Conservation (phyloP, 2,329 filamentous ascomycete species). For the Trichophyton schoenleinii region DNA sequence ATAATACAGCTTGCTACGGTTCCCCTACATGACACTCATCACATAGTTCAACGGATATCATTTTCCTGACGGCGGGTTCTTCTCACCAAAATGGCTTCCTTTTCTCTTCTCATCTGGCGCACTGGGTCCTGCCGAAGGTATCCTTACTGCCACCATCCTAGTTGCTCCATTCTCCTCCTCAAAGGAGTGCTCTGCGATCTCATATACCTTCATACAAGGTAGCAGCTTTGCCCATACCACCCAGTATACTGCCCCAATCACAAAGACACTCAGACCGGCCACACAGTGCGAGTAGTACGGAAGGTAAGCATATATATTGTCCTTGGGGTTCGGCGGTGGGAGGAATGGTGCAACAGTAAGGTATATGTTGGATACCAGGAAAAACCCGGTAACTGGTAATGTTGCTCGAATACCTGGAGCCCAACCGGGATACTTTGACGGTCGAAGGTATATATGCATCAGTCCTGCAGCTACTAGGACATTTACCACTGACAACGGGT, state of each 20-base stretch:
- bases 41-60: not conserved
- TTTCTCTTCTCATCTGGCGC: not conserved
- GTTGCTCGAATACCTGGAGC: conserved; percentile 38
- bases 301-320: conserved; percentile 41
- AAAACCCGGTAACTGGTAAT: conserved; percentile 40
- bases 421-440: conserved; percentile 34
- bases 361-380: conserved; percentile 42
- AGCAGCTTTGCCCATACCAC: conserved; percentile 39
- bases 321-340: conserved; percentile 32
- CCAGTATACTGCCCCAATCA: conserved; percentile 40
- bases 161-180: not conserved
- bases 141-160: not conserved
- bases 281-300: conserved; percentile 44
- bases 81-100: not conserved
- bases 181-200: conserved; percentile 43
- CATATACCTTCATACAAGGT: conserved; percentile 35
- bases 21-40: not conserved
- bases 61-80: not conserved
- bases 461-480: conserved; percentile 40
- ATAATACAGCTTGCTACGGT: not conserved
- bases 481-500: conserved; percentile 37
- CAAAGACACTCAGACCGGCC: conserved; percentile 40
- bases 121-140: not conserved
- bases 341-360: conserved; percentile 42
- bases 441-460: conserved; percentile 35